Evolutionary conservation across 2,329 filamentous ascomycete species (phyloP).

Genomic region (Fusarium mundagurra): DNA sequence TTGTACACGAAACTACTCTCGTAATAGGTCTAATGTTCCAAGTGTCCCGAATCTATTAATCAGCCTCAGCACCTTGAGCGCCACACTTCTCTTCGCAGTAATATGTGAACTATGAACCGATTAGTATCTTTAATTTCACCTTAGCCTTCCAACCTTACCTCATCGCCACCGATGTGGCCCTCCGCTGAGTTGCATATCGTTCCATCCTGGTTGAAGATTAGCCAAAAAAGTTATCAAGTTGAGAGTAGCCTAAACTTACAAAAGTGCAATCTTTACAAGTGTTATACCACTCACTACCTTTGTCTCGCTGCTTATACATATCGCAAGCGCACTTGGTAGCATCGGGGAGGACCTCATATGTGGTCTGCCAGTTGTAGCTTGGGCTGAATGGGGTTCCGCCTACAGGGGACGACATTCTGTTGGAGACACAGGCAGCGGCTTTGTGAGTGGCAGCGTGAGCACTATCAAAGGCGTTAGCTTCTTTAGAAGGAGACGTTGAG

Average conservation of each 20-base stretch:
- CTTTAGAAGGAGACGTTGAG: fast-evolving
- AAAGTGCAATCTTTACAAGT: not conserved
- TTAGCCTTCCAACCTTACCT: not conserved
- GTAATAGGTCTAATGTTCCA: no score
- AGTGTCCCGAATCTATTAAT: not conserved
- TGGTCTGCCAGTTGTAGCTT: not conserved
- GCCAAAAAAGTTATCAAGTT: not conserved
- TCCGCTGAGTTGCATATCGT: not conserved
- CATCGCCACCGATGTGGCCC: not conserved
- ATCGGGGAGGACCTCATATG: not conserved
- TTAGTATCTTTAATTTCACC: fast-evolving
- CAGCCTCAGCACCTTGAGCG: not conserved
- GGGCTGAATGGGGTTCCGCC: not conserved
- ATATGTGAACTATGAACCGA: not conserved
- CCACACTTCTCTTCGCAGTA: not conserved
- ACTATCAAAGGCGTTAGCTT: not conserved
- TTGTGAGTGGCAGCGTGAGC: not conserved
- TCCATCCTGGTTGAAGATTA: not conserved
- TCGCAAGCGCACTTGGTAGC: not conserved
- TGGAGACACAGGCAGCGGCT: not conserved
- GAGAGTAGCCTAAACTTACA: not conserved
- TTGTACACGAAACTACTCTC: no score
- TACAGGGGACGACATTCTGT: not conserved
- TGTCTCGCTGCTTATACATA: not conserved
- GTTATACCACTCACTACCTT: not conserved